These are phyloP conservation scores for Geotrichum citri-aurantii DNA, from an alignment of 1,139 yeast species.

Conservation along the genomic window DNA sequence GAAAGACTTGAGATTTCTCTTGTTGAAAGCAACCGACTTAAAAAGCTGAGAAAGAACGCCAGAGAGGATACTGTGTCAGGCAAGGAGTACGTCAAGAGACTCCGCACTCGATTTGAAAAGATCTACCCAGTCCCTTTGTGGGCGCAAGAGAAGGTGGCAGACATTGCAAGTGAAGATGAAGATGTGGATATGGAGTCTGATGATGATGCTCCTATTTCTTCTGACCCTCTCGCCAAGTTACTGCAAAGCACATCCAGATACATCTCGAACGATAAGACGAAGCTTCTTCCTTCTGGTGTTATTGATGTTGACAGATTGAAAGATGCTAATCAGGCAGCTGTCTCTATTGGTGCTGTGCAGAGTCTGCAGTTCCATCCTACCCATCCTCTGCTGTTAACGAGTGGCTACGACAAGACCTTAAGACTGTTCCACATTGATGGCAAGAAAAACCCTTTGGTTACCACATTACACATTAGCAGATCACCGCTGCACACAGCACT, in stretches of 20 bases:
- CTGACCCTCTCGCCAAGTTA: slow-evolving; percentile 49
- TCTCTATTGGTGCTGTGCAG: slow-evolving; percentile 76
- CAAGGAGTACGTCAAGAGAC: slow-evolving; percentile 58
- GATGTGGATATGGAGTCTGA: slow-evolving; percentile 35
- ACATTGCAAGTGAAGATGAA: slow-evolving; percentile 28
- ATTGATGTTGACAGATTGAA: slow-evolving; percentile 73
- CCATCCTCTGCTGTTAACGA: slow-evolving; percentile 79
- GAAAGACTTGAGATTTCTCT: slow-evolving; percentile 64
- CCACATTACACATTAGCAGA: slow-evolving; percentile 71
- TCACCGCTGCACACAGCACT: slow-evolving; percentile 75
- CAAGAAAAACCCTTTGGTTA: slow-evolving; percentile 70
- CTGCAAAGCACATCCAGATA: slow-evolving; percentile 56
- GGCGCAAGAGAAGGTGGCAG: slow-evolving; percentile 43
- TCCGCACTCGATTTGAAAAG: slow-evolving; percentile 79
- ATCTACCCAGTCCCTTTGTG: slow-evolving; percentile 86
- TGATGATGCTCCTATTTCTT: slow-evolving; percentile 37
- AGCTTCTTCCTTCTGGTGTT: slow-evolving; percentile 61
- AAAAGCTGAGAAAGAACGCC: slow-evolving; percentile 64
- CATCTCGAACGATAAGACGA: slow-evolving; percentile 41
- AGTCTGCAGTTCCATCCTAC: slow-evolving; percentile 76
- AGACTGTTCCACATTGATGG: slow-evolving; percentile 91
- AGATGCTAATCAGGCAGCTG: slow-evolving; percentile 72
- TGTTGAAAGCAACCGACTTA: slow-evolving; percentile 51
- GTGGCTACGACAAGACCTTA: slow-evolving; percentile 87
- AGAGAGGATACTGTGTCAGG: slow-evolving; percentile 60